Evolutionary conservation across 2,329 filamentous ascomycete genomes (phyloP), one percentile per base, ranked within the genome.

Genomic region (Botryotinia narcissicola): DNA sequence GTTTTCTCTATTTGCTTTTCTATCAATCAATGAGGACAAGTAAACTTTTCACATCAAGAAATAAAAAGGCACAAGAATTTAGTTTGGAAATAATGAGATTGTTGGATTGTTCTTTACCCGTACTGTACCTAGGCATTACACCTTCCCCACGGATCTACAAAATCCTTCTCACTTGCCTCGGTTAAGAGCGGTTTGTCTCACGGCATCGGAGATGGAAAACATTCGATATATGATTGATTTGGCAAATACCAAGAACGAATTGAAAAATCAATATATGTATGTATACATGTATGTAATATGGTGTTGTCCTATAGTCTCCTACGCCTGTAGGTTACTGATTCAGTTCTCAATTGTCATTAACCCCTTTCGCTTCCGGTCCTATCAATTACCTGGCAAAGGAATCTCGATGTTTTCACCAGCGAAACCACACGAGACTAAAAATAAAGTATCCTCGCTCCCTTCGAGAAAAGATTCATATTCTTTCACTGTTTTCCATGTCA

Each of bases 1-100:
- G 40, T 80, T 70, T 46, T 42, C 18, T 29, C 51, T 29, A 14
- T 63, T 25, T 60, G n/a, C 29, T 44, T 42, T 48, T 48, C 10
- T 35, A 42, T 69, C 40, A 35, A 73, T 42, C 29, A 42, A 73
- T 42, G 32, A 42, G 3, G 61, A 67, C 18, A 29, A 69, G 9
- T 18, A n/a, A 20, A 42, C 22, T 22, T 46, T 68, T 40, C 46
- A 54, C 35, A n/a, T 46, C 8, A 40, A 68, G 32, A 44, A 37
- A 57, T 57, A 18, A 57, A 42, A 57, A 68, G 40, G 6, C 8
- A 42, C 20, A 57, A 54, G 64, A 40, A 5, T 40, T 51, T 40
- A 14, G 35, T 67, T 68, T 68, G 16, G 32, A 54, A 68, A 54
- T 42, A 48, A 20, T 25, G 37, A 32, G 48, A 9, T 68, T 66